These are phyloP conservation scores for Phaeolepiota aurea DNA, from an alignment of 768 basidiomycete genomes.

Conservation along the genomic window DNA sequence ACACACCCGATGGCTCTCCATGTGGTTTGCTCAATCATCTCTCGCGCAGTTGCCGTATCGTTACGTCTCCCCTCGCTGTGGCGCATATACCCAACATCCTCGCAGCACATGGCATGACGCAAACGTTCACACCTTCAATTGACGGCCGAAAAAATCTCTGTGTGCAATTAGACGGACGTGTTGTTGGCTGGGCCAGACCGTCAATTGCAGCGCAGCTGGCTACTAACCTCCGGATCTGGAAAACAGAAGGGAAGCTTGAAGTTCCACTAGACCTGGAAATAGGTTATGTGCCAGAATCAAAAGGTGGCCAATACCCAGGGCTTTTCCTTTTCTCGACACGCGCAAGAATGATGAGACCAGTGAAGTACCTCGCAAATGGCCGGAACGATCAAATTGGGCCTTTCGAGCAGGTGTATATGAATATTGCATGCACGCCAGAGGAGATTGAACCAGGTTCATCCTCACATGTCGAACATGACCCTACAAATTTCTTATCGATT, in stretches of 20 bases:
- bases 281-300: slow-evolving; percentile 79
- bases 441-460: slow-evolving; percentile 74
- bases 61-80: slow-evolving; percentile 68
- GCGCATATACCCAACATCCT: slow-evolving; percentile 79
- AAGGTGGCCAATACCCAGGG: slow-evolving; percentile 96
- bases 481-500: slow-evolving; percentile 94
- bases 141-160: slow-evolving; percentile 78
- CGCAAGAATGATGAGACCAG: slow-evolving; percentile 96
- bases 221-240: slow-evolving; percentile 84
- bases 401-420: slow-evolving; percentile 99
- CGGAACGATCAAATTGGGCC: slow-evolving; percentile 86
- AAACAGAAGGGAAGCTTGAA: slow-evolving; percentile 77
- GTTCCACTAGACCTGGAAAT: slow-evolving; percentile 94
- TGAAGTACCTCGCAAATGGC: slow-evolving; percentile 83
- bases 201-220: slow-evolving; percentile 71
- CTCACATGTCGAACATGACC: slow-evolving; percentile 89
- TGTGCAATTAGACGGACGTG: slow-evolving; percentile 90
- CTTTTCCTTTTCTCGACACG: slow-evolving; percentile 84
- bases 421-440: slow-evolving; percentile 85
- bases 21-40: slow-evolving; percentile 98
- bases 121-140: slow-evolving; percentile 69
- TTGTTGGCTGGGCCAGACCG: slow-evolving; percentile 90
- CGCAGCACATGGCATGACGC: slow-evolving; percentile 88
- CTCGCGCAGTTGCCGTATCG: slow-evolving; percentile 86
- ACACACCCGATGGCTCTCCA: slow-evolving; percentile 96